Evolutionary conservation across 345 rosid genomes (phyloP).

Genomic region (Salix viminalis): DNA sequence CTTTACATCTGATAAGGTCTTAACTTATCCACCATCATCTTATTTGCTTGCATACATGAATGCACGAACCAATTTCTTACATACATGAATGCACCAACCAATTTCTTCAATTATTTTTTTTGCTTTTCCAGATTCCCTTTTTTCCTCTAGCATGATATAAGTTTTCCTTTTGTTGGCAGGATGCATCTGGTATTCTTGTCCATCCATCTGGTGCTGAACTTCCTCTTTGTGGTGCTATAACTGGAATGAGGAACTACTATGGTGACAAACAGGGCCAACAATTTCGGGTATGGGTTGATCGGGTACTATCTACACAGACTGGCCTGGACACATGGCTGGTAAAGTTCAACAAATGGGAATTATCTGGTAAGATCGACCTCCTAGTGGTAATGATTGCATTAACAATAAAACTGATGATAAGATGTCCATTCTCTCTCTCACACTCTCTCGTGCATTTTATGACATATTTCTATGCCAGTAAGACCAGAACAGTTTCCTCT

Average conservation of each 20-base stretch:
- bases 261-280: conserved; percentile 78
- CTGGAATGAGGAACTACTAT: conserved; percentile 42
- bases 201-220: conserved; percentile 74
- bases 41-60: background rate
- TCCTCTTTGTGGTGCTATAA: conserved; percentile 48
- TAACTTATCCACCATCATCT: background rate
- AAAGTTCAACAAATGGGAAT: conserved; percentile 78
- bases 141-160: background rate
- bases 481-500: background rate
- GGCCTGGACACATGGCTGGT: conserved; percentile 62
- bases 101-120: background rate
- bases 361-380: conserved; percentile 43
- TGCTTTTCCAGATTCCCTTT: background rate
- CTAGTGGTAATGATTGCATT: background rate
- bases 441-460: background rate
- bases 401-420: background rate
- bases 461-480: background rate
- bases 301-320: conserved; percentile 48
- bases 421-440: background rate
- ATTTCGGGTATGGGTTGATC: conserved; percentile 82
- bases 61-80: background rate
- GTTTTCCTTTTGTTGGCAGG: conserved; percentile 37
- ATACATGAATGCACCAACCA: background rate
- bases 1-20: background rate
- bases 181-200: conserved; percentile 47